Base-by-base conservation (phyloP, 1,284 basidiomycete genomes). In the Ceratobasidium theobromae region DNA sequence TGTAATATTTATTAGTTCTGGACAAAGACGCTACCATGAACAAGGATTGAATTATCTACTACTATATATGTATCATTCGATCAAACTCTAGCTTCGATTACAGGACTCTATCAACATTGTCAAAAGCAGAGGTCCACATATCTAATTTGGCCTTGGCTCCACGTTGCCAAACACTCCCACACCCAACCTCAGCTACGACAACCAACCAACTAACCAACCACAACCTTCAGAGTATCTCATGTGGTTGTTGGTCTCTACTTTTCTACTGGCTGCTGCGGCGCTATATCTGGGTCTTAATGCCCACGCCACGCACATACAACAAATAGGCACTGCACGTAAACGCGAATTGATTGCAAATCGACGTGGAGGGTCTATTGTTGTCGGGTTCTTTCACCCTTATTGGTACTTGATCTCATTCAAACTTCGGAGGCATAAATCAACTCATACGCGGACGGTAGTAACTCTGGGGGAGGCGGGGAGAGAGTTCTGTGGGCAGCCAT, bases 401-500 rank as follows among this genome's bases (percentile, higher is more conserved):
- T 97, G 94, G 93, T 95, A 72, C 78, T 86, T 75, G 23, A 2
- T 30, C 16, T 45, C 21, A 3, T n/a, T 6, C 4, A 14, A 30
- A n/a, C 4, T 25, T 14, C n/a, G 23, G 16, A 16, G 16, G 33
- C 2, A 21, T 5, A 28, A 6, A 28, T 9, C 6, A 32, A 28
- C 48, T 64, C 25, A 52, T n/a, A 18, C 35, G 38, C 35, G 38
- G 25, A 23, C 27, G 9, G 27, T 72, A 97, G 95, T 75, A 97
- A 99, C 80, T 95, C 95, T 23, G 96, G 96, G 0, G 96, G 96
- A 11, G 97, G 97, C 12, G 97, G 97, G 0, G 96, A 99, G 77
- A 85, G 95, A 1, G 96, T 99, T 0, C 79, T 99, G 0, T 99
- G 95, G 94, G 89, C 92, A 0, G 95, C 95, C 0, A 84, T 99